Conservation (phyloP, 2,329 filamentous ascomycete genomes). For the Cladobotryum mycophilum region DNA sequence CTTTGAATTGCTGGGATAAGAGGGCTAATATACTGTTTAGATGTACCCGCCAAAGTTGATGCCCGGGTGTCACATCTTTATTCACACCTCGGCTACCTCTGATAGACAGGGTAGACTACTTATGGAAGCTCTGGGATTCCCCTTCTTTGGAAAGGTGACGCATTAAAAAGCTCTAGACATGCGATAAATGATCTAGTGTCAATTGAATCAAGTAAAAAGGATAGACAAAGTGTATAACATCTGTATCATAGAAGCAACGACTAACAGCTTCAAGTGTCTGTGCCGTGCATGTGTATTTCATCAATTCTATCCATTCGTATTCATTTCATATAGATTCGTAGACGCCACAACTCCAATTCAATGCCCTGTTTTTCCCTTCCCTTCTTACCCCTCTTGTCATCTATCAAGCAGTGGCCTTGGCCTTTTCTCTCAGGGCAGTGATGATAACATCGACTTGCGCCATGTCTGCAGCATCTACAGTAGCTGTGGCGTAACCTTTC, state of each 20-base stretch:
- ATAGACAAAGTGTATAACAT: slow-evolving; percentile 29
- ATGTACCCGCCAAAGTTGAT: slow-evolving; percentile 66
- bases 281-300: not conserved
- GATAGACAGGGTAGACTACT: slow-evolving; percentile 80
- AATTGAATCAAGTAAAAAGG: slow-evolving; percentile 16
- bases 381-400: not conserved
- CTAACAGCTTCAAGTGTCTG: not conserved
- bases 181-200: not conserved
- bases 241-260: slow-evolving; percentile 25
- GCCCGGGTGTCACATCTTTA: slow-evolving; percentile 74
- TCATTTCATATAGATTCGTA: not conserved
- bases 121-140: slow-evolving; percentile 42
- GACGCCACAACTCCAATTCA: slow-evolving; percentile 30
- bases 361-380: slow-evolving; percentile 18
- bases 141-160: slow-evolving; percentile 71
- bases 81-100: slow-evolving; percentile 78
- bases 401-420: slow-evolving; percentile 20
- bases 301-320: slow-evolving; percentile 14
- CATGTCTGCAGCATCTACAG: slow-evolving; percentile 82
- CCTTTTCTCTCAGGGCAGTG: slow-evolving; percentile 54
- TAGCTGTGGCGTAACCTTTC: slow-evolving; percentile 47
- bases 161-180: slow-evolving; percentile 23
- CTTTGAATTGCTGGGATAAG: no score
- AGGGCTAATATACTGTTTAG: slow-evolving; percentile 23
- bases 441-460: slow-evolving; percentile 74